These are phyloP conservation scores for Digitaria exilis DNA, from an alignment of 202 grass and related monocot species.

Conservation along the genomic window DNA sequence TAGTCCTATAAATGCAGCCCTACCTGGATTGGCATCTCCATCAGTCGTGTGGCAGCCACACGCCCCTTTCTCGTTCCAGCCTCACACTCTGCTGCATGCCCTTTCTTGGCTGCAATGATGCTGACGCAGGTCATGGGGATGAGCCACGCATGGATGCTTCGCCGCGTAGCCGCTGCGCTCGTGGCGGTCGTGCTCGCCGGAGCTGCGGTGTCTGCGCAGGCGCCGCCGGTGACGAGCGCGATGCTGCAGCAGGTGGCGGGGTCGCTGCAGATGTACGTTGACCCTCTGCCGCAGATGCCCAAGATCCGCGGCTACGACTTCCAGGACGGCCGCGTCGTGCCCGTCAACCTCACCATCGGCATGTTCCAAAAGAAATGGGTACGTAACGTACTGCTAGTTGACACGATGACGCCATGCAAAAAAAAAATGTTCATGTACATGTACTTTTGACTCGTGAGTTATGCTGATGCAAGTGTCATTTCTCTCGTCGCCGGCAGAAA, in stretches of 20 bases:
- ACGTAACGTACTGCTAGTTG: too few species aligned
- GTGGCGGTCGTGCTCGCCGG: not conserved
- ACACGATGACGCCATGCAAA: too few species aligned
- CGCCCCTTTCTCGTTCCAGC: not conserved
- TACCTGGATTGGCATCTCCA: not conserved
- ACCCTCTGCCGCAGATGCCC: slow-evolving; percentile 53
- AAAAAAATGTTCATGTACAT: too few species aligned
- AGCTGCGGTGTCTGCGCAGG: not conserved
- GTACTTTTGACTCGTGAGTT: too few species aligned
- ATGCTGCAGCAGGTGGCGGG: slow-evolving; percentile 45
- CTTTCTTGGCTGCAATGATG: not conserved
- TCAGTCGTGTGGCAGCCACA: slow-evolving; percentile 19
- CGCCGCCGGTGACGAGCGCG: not conserved
- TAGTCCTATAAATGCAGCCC: slow-evolving; percentile 1
- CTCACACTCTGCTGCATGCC: slow-evolving; percentile 22
- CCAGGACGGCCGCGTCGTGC: slow-evolving; percentile 3
- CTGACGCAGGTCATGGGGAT: not conserved
- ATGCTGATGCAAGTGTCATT: too few species aligned
- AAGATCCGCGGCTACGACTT: slow-evolving; percentile 46
- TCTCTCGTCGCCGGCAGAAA: slow-evolving; percentile 45
- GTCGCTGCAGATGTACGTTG: slow-evolving; percentile 57
- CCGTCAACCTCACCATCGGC: slow-evolving; percentile 55
- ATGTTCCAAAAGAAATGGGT: slow-evolving; percentile 52
- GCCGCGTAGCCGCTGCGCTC: slow-evolving; percentile 1
- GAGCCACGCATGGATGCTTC: not conserved